Evolutionary conservation across 1,284 basidiomycete genomes (phyloP), one percentile per base, ranked within the genome.

Genomic region (Inonotus obliquus): DNA sequence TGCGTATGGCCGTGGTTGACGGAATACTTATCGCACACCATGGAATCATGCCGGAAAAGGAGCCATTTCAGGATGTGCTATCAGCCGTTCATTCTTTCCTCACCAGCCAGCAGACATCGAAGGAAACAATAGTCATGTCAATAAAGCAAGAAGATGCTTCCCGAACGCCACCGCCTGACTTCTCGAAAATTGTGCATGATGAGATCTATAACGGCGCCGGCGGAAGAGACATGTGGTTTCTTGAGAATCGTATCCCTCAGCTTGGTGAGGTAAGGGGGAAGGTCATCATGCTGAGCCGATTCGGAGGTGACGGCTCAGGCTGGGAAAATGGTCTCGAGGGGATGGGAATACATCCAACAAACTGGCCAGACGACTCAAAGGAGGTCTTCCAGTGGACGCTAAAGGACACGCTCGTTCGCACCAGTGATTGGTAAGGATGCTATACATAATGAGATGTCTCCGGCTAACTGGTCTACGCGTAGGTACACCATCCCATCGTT

Each of bases 211-310:
- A 68, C 44, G 80, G 82, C 0, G 80, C 82, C 2, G 84, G 86
- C 10, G 84, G 85, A 9, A 67, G 75, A 37, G 81, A 78, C 3
- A 83, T 90, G 79, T 95, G 92, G 90, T 94, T 83, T 70, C 73
- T 95, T 37, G 82, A 89, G 67, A 87, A 94, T 68, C 75, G 86
- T 2, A 79, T 96, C 60, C 93, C 94, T 1, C 78, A 59, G 0
- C 79, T 96, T 0, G 91, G 90, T 1, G 88, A 95, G 71, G 91
- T 89, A 9, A 77, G 94, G 68, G 93, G 93, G 1, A 90, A 87
- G 73, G 85, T 85, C 5, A 80, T 95, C 37, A 74, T 96, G 76
- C 84, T 96, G 69, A 92, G 89, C 66, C 82, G 94, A 23, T 96
- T 95, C 69, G 86, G 89, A 0, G 84, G 79, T 1, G 77, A 85